Evolutionary conservation across 2,329 filamentous ascomycete genomes (phyloP).

Genomic region (Penicillium sp.): DNA sequence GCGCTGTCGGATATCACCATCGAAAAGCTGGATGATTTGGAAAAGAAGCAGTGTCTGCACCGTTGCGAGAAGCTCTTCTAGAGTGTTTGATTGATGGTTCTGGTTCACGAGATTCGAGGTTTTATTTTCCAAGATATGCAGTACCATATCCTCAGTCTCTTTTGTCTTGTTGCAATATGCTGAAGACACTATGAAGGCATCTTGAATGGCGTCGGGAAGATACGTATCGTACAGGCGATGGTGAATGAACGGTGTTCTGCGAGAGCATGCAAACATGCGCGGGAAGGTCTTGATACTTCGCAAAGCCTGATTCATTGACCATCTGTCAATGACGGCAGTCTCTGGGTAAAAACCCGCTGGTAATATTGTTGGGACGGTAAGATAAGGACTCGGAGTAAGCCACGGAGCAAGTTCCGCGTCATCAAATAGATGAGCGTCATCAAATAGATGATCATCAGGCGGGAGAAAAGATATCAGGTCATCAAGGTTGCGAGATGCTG

Average conservation of each 20-base stretch:
- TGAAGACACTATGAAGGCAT: conserved; percentile 9
- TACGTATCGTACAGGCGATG: conserved; percentile 12
- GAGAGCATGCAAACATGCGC: conserved; percentile 5
- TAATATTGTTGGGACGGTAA: too few relatives aligned
- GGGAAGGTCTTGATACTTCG: conserved; percentile 6
- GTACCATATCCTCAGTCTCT: conserved; percentile 9
- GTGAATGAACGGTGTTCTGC: conserved; percentile 12
- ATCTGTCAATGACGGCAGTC: conserved; percentile 3
- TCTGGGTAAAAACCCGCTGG: too few relatives aligned
- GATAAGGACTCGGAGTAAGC: too few relatives aligned
- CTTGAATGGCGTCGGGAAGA: conserved; percentile 13
- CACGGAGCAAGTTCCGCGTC: too few relatives aligned
- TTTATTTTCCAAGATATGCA: conserved; percentile 14
- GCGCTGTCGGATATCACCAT: conserved; percentile 13
- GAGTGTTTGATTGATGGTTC: neutral
- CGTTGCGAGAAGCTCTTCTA: conserved; percentile 5
- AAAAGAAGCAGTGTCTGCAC: conserved; percentile 5
- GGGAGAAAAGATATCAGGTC: too few relatives aligned
- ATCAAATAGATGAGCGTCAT: too few relatives aligned
- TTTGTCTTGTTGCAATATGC: conserved; percentile 9
- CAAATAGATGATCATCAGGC: too few relatives aligned
- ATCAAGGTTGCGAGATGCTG: too few relatives aligned
- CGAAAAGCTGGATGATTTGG: conserved; percentile 15
- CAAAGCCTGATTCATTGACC: conserved; percentile 3
- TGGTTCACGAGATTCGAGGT: neutral